These are phyloP conservation scores for Kluyveromyces lactis DNA, from an alignment of 805 yeast species.

Conservation along the genomic window DNA sequence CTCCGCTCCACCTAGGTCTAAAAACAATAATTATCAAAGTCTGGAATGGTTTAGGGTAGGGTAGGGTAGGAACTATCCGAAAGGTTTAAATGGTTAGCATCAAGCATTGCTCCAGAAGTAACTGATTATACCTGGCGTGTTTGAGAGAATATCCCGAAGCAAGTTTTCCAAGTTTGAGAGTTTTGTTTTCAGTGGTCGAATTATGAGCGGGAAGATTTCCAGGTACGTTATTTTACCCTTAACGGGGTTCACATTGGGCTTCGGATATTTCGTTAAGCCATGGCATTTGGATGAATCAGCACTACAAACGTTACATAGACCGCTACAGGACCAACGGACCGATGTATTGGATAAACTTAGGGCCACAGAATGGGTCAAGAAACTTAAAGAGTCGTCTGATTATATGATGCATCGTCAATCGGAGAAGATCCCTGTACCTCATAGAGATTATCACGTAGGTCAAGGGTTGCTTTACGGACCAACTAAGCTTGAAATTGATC, in stretches of 20 bases:
- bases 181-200: too few species aligned
- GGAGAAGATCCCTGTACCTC: conserved; percentile 47
- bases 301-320: conserved; percentile 11
- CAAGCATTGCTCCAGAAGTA: too few species aligned
- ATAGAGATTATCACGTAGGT: conserved; percentile 55
- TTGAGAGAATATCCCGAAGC: too few species aligned
- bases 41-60: too few species aligned
- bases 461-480: conserved; percentile 66
- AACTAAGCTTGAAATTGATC: conserved; percentile 64
- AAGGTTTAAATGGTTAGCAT: too few species aligned
- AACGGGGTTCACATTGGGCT: conserved; percentile 24
- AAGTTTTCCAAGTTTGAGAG: too few species aligned
- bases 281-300: conserved; percentile 25
- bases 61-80: too few species aligned
- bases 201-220: not conserved
- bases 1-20: too few species aligned
- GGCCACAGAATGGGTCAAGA: conserved; percentile 11
- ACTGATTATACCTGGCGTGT: too few species aligned
- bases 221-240: conserved; percentile 21
- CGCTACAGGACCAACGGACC: conserved; percentile 21
- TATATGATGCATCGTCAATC: conserved; percentile 28
- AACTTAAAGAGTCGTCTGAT: conserved; percentile 18
- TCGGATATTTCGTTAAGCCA: conserved; percentile 21
- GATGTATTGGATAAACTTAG: conserved; percentile 20
- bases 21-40: too few species aligned